These are phyloP conservation scores for Calonectria multiphialidica DNA, from an alignment of 2,329 filamentous ascomycete species.

Conservation along the genomic window DNA sequence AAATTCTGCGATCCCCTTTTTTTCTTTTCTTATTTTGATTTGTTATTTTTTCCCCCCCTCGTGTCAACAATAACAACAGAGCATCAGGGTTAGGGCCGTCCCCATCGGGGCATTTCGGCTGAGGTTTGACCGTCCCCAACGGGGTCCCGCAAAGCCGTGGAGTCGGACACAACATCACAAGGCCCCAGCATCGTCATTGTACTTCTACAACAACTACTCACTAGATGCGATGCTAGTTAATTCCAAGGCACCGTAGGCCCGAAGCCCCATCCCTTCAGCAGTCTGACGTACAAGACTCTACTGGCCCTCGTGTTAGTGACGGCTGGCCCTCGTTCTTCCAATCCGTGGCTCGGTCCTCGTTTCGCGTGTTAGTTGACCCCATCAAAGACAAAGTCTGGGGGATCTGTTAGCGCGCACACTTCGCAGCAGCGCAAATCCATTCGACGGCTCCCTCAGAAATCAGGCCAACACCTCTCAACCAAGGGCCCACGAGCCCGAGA, in stretches of 20 bases:
- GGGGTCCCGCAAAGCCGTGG: slow-evolving; percentile 12
- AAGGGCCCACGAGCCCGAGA: slow-evolving; percentile 33
- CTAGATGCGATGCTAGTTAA: slow-evolving; percentile 8
- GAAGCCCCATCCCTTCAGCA: background rate
- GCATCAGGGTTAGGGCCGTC: slow-evolving; percentile 7
- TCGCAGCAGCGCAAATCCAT: slow-evolving; percentile 24
- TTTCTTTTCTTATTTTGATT: background rate
- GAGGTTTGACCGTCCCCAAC: background rate
- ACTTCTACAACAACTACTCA: slow-evolving; percentile 4
- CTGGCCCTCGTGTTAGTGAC: slow-evolving; percentile 38
- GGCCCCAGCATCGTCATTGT: slow-evolving; percentile 34
- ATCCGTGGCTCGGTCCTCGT: slow-evolving; percentile 13
- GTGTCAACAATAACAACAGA: slow-evolving; percentile 16
- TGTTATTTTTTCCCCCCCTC: no score
- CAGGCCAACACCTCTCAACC: slow-evolving; percentile 29
- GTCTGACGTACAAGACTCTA: slow-evolving; percentile 19
- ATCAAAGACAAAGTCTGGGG: slow-evolving; percentile 32
- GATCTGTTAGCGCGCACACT: slow-evolving; percentile 33
- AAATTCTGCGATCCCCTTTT: slow-evolving; percentile 26
- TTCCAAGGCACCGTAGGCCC: slow-evolving; percentile 1
- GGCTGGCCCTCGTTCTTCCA: slow-evolving; percentile 38
- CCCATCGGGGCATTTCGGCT: slow-evolving; percentile 25
- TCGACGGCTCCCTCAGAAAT: slow-evolving; percentile 22
- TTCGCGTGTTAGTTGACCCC: slow-evolving; percentile 12
- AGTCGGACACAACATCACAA: background rate